Evolutionary conservation across 495 filamentous ascomycete genomes (phyloP), one percentile per base, ranked within the genome.

Genomic region (Aspergillus nanangensis): DNA sequence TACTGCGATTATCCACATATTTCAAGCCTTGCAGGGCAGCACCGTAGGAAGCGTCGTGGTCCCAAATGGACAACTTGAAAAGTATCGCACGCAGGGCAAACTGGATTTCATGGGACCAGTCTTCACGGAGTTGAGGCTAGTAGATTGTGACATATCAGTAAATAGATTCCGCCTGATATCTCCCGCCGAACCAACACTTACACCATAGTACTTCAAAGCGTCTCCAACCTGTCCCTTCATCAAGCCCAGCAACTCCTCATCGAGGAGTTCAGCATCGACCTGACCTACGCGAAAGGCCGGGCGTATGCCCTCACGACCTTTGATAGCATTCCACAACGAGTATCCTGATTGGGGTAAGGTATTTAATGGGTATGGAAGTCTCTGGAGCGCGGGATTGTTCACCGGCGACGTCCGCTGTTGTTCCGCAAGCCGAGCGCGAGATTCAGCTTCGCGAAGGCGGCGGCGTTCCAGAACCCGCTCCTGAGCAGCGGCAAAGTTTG

Each of bases 1-100:
- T 72, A 40, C 76, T 75, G 45, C 93, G 79, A 31, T 90, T 91
- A 59, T 97, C 93, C 18, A 84, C 85, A 57, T 94, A 96, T 55
- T 82, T 81, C 8, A 97, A 78, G 47, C 93, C 93, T 58, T 97
- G 93, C 22, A 99, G 70, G 3, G 87, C 83, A 13, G 94, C 94
- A 45, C 93, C 93, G 61, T 99, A 99, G 0, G 87, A 91, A 15
- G 94, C 86, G 67, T 95, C 77, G 61, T 96, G 87, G 61, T 97
- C 91, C 93, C 93, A 99, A 40, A 97, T 87, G 1, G 86, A 86
- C 48, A 99, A 77, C 62, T 97, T 97, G 73, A 95, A 99, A 13
- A 99, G 71, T 2, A 90, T 72, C 5, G 83, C 79, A 10, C 94
- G 79, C 43, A 99, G 74, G 1, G 70, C 75, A 17, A 95, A 72